Base-by-base conservation (phyloP, 768 basidiomycete genomes). In the Rhodotorula graminis region DNA sequence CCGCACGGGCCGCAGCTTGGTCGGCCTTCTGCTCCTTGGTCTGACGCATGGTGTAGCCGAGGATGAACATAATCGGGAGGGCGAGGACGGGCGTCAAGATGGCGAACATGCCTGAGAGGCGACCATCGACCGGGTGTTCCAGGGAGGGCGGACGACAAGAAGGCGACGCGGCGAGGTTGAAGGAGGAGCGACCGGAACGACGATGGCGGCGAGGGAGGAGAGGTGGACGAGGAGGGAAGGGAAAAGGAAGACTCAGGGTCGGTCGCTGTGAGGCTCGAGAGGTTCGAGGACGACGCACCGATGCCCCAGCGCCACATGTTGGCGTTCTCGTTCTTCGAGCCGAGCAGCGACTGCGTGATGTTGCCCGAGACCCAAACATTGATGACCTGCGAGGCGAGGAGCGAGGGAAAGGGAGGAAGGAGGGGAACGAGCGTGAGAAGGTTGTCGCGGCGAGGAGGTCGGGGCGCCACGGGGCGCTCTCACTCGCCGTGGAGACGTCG, bases 331-430 rank as follows among this genome's bases (percentile, higher is more conserved):
- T 69, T 46, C 6, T 44, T 50, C 1, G 66, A 49, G 46, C 67
- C 73, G 9, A 81, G 64, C 47, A 80, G 60, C 2, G 64, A 64
- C 18, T 65, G 59, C n/a, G 74, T 75, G 23, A 80, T 71, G 55
- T 80, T 69, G 10, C 75, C 79, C 18, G 73, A 62, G 29, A 80
- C 75, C 76, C 77, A 81, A 23, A 77, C 74, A 71, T 81, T 81
- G 77, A 80, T 78, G 12, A 69, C 23, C 61, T 62, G 53, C 42
- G 42, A 61, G 58, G 23, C n/a, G 7, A 8, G 10, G 21, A 15
- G 10, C 19, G 37, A 8, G 52, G 11, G 12, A 16, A 15, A 29
- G 3, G 19, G 15, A 11, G 10, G 29, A 46, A 21, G 5, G 23
- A 11, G 42, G 33, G 6, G 31, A 47, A 2, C 46, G 46, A 47